Evolutionary conservation across 2,329 filamentous ascomycete genomes (phyloP), one percentile per base, ranked within the genome.

Genomic region (Ceratocystiopsis sp.): DNA sequence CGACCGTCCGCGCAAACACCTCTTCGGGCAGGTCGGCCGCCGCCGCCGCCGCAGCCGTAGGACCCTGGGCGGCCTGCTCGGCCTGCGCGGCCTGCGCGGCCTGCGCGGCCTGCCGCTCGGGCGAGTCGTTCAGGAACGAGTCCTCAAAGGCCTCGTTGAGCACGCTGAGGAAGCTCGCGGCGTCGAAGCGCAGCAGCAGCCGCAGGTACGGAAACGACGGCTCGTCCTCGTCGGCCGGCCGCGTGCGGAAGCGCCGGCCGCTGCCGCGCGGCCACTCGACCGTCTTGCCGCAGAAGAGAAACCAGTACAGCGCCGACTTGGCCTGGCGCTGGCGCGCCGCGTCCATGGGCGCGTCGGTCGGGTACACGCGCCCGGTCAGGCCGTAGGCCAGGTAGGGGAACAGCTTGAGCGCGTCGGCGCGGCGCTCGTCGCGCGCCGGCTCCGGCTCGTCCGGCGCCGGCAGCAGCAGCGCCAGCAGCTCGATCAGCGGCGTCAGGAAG

Each of bases 131-230:
- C 44, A 98, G 64, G 52, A 94, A 98, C 0, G 79, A 70, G 54
- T 98, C 89, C 57, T 98, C 91, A 52, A 98, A 98, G 1, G 89
- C 91, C 59, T 98, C 93, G 52, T 98, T 98, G 36, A 98, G 65
- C 53, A 89, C 84, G 57, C 87, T 96, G 63, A 98, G 72, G 52
- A 96, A 93, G 58, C 84, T 95, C 2, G 86, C 76, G 0, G 87
- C 78, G 58, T 96, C 86, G 51, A 93, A 94, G 48, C 83, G 78
- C 38, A 98, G 70, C 40, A 98, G 78, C 51, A 85, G 72, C 37
- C 81, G 75, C 15, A 98, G 69, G 54, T 93, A 89, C 1, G 85
- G 82, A 55, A 94, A 96, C 0, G 84, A 78, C 0, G 81, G 80
- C 52, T 89, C 78, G 25, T 29, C 25, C 25, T 29, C 25, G 25